These are phyloP conservation scores for Hypocreales sp. DNA, from an alignment of 2,329 filamentous ascomycete genomes.

Conservation along the genomic window DNA sequence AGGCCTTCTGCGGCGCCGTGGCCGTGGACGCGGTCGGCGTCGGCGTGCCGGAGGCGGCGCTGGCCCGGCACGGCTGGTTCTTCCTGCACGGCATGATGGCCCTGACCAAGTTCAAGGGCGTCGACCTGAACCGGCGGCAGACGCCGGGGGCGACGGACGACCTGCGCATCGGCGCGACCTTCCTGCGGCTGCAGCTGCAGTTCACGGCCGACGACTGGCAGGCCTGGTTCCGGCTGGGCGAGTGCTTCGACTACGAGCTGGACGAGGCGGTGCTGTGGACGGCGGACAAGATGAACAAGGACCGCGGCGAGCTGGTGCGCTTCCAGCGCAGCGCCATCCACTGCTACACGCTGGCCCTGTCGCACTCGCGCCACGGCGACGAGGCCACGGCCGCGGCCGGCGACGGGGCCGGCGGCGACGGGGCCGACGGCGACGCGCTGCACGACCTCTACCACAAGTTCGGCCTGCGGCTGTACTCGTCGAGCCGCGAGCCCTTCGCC, in stretches of 20 bases:
- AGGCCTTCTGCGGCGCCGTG: conserved; percentile 65
- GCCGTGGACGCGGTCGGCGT: conserved; percentile 58
- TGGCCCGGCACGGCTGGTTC: conserved; percentile 80
- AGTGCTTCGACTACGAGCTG: conserved; percentile 75
- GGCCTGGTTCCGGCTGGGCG: conserved; percentile 76
- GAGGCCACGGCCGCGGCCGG: too few relatives aligned
- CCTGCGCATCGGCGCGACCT: conserved; percentile 64
- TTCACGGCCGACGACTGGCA: conserved; percentile 75
- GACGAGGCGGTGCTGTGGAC: conserved; percentile 82
- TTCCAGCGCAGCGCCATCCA: conserved; percentile 72
- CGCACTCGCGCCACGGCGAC: conserved; percentile 32
- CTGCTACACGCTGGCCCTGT: conserved; percentile 51
- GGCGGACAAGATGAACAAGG: conserved; percentile 81
- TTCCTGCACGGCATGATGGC: conserved; percentile 81
- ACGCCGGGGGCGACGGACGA: conserved; percentile 71
- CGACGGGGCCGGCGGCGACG: too few relatives aligned
- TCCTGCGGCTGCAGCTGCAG: conserved; percentile 68
- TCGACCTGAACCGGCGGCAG: conserved; percentile 57
- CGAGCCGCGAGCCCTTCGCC: conserved; percentile 44
- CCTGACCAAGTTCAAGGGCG: conserved; percentile 64
- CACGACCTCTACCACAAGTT: conserved; percentile 46
- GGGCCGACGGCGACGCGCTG: conserved; percentile 35
- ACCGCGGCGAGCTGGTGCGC: conserved; percentile 55
- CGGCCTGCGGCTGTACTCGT: conserved; percentile 45
- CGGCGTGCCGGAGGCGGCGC: conserved; percentile 48